phyloP scores from a whole-genome alignment of 306 rosid species.

The Lithocarpus polystachyus region DNA sequence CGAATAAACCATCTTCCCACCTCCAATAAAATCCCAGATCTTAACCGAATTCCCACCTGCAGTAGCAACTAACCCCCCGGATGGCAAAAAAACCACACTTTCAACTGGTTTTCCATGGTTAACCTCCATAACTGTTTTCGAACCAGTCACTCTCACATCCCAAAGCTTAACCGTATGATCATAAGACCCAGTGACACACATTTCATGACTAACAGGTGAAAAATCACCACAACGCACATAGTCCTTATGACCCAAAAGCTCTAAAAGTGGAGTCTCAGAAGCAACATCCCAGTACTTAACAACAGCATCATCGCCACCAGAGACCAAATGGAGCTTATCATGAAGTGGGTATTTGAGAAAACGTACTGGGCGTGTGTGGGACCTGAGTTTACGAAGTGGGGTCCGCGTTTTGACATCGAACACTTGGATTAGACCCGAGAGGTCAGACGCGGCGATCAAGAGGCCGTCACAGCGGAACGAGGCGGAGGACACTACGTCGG shows the following conservation, averaged over 20 bases:
- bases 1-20: conserved; percentile 68
- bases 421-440: conserved; percentile 76
- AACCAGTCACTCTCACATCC: conserved; percentile 67
- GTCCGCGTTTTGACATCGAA: conserved; percentile 57
- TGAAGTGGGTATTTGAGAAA: conserved; percentile 58
- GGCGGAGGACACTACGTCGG: conserved; percentile 63
- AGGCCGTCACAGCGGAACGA: conserved; percentile 76
- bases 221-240: conserved; percentile 87
- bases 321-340: conserved; percentile 75
- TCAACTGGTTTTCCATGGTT: conserved; percentile 81
- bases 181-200: conserved; percentile 75
- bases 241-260: conserved; percentile 67
- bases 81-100: conserved; percentile 71
- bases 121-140: conserved; percentile 42
- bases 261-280: conserved; percentile 27
- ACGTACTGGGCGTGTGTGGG: conserved; percentile 75
- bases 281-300: conserved; percentile 90
- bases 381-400: conserved; percentile 60
- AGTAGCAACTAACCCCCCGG: conserved; percentile 73
- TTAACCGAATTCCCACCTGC: conserved; percentile 84
- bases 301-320: conserved; percentile 86
- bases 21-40: conserved; percentile 85
- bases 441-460: conserved; percentile 76
- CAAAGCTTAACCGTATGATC: conserved; percentile 87
- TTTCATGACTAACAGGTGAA: conserved; percentile 57